Evolutionary conservation across 495 filamentous ascomycete genomes (phyloP).

Genomic region (Aspergillus ellipticus): DNA sequence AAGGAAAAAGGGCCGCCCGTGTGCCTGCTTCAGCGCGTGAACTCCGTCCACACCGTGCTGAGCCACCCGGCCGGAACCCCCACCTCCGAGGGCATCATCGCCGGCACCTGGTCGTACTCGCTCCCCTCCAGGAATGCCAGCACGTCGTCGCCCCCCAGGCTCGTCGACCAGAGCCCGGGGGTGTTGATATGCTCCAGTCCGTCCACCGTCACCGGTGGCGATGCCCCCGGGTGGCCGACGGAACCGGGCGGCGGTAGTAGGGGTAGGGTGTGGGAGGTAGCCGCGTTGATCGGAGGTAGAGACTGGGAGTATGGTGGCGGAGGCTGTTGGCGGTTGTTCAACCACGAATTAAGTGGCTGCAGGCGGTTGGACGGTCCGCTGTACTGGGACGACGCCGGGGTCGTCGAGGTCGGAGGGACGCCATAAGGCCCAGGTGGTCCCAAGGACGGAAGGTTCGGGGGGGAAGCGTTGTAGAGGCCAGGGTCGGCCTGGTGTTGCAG

Average conservation of each 20-base stretch:
- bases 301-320: constrained; percentile 40
- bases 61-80: constrained; percentile 41
- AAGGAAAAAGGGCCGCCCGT: not conserved
- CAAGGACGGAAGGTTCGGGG: constrained; percentile 36
- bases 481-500: constrained; percentile 43
- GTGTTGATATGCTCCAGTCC: constrained; percentile 27
- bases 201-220: constrained; percentile 35
- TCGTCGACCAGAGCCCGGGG: constrained; percentile 30
- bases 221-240: constrained; percentile 33
- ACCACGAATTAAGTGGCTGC: constrained; percentile 42
- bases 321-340: constrained; percentile 33
- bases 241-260: constrained; percentile 35
- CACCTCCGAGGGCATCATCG: constrained; percentile 30
- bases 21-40: constrained; percentile 13
- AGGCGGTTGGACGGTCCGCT: constrained; percentile 32
- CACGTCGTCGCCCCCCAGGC: constrained; percentile 46
- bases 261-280: constrained; percentile 26
- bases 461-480: constrained; percentile 33
- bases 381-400: constrained; percentile 32
- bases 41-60: constrained; percentile 39
- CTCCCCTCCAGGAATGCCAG: constrained; percentile 45
- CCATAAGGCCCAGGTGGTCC: constrained; percentile 17
- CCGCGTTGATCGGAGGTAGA: constrained; percentile 38
- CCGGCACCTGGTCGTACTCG: constrained; percentile 35
- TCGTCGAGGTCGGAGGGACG: constrained; percentile 18